Evolutionary conservation across 2,329 filamentous ascomycete genomes (phyloP).

Genomic region (Fusarium gaditjirri): DNA sequence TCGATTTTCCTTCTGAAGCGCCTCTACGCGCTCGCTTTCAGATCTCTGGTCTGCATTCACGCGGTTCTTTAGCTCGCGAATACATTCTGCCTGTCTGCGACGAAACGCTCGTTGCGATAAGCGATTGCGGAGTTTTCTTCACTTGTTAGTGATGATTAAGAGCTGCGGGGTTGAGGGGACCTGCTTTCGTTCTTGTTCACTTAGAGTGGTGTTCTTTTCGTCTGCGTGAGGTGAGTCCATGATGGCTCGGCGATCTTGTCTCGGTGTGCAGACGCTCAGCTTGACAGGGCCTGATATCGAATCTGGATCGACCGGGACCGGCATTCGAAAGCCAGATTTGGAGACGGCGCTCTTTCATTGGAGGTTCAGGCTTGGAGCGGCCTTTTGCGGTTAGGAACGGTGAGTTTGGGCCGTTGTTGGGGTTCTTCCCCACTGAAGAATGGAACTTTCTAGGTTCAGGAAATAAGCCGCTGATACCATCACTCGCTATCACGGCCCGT

Average conservation of each 20-base stretch:
- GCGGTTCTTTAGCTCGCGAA: constrained; percentile 41
- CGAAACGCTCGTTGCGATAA: constrained; percentile 48
- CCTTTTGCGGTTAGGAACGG: neutral
- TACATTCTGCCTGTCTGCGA: constrained; percentile 44
- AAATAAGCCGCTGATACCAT: neutral
- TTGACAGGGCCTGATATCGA: neutral
- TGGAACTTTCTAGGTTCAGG: rapidly evolving
- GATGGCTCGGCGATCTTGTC: neutral
- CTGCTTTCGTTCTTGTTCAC: constrained; percentile 25
- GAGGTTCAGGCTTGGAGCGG: neutral
- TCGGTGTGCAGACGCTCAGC: constrained; percentile 6
- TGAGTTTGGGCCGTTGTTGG: neutral
- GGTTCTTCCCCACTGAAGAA: neutral
- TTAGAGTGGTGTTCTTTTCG: neutral
- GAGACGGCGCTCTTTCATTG: neutral
- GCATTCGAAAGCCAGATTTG: neutral
- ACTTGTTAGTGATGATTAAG: too few species aligned
- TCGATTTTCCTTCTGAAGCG: constrained; percentile 43
- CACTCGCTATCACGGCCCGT: neutral
- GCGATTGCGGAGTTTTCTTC: constrained; percentile 45
- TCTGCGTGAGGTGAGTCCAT: constrained; percentile 11
- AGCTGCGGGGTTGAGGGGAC: neutral
- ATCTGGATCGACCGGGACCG: neutral
- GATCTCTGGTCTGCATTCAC: constrained; percentile 39
- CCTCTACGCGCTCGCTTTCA: constrained; percentile 38